A percentile compares a stretch with the other conserved stretches of the same genome.
These are phyloP conservation scores for Fusarium metavorans DNA, from an alignment of 2,329 filamentous ascomycete genomes.

Conservation along the genomic window DNA sequence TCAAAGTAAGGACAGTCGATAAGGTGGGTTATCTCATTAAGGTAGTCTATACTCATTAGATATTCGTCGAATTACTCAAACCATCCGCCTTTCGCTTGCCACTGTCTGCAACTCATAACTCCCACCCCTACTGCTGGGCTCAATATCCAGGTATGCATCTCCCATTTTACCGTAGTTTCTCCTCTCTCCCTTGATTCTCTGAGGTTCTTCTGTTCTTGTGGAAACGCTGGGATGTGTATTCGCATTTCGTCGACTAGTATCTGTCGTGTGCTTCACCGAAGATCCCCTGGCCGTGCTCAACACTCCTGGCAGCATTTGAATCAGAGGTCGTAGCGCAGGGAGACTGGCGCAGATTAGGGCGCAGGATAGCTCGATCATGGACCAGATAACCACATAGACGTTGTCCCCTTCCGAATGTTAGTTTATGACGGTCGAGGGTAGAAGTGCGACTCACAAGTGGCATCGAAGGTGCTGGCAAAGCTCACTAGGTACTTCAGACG, in stretches of 20 bases:
- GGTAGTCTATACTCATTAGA: background rate
- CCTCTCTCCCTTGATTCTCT: background rate
- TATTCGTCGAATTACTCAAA: background rate
- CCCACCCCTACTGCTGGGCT: background rate
- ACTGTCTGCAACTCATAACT: background rate
- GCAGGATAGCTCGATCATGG: background rate
- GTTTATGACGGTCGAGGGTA: background rate
- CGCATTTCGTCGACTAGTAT: background rate
- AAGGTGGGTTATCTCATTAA: background rate
- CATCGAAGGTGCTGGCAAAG: background rate
- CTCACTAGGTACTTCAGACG: background rate
- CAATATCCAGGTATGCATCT: background rate
- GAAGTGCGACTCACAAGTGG: background rate
- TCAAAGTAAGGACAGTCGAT: background rate
- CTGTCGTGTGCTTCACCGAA: background rate
- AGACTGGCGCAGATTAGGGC: background rate
- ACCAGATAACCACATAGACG: background rate
- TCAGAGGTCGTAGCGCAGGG: background rate
- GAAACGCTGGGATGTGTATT: background rate
- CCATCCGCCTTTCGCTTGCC: background rate
- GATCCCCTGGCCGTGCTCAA: background rate
- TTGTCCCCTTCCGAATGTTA: background rate
- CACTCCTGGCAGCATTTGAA: background rate
- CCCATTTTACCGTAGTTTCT: background rate
- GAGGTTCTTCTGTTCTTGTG: background rate